Conservation (phyloP, 1,284 basidiomycete genomes). For the Neolentinus lepideus region DNA sequence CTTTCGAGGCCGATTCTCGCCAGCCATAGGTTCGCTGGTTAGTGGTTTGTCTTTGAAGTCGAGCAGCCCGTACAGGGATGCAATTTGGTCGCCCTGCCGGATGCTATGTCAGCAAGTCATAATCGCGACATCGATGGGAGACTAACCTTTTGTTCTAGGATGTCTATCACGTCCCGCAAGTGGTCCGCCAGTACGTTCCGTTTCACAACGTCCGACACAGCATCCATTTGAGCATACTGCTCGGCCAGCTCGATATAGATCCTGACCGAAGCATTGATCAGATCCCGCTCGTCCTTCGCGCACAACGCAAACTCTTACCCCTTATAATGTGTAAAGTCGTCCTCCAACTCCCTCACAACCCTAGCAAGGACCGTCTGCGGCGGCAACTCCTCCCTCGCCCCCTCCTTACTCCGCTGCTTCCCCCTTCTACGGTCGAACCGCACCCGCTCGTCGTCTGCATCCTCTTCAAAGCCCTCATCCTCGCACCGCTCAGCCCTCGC, state of each 20-base stretch:
- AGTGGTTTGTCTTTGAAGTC: conserved; percentile 58
- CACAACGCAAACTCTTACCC: conserved; percentile 39
- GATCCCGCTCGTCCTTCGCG: conserved; percentile 4
- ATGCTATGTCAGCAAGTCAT: neutral
- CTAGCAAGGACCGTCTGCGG: conserved; percentile 78
- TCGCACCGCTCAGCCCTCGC: conserved; percentile 12
- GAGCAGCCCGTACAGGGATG: conserved; percentile 74
- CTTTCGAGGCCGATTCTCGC: conserved; percentile 4
- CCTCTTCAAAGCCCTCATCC: conserved; percentile 44
- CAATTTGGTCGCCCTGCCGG: conserved; percentile 79
- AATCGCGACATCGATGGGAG: neutral
- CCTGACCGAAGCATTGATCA: conserved; percentile 31
- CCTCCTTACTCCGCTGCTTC: conserved; percentile 18
- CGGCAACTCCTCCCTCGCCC: conserved; percentile 39
- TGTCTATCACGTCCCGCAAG: conserved; percentile 82
- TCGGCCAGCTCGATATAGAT: conserved; percentile 85
- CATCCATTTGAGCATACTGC: conserved; percentile 84
- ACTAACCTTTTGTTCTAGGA: conserved; percentile 78
- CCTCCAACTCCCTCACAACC: conserved; percentile 79
- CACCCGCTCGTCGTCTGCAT: conserved; percentile 9
- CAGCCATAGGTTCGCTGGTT: neutral
- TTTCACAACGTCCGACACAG: conserved; percentile 70
- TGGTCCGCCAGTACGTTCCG: conserved; percentile 80
- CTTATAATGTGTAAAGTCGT: conserved; percentile 87
- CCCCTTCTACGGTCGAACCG: conserved; percentile 12